Percentiles rank a stretch among this genome's conserved stretches.
These are phyloP conservation scores for Cucumis melo DNA, from an alignment of 306 rosid species.

Conservation along the genomic window DNA sequence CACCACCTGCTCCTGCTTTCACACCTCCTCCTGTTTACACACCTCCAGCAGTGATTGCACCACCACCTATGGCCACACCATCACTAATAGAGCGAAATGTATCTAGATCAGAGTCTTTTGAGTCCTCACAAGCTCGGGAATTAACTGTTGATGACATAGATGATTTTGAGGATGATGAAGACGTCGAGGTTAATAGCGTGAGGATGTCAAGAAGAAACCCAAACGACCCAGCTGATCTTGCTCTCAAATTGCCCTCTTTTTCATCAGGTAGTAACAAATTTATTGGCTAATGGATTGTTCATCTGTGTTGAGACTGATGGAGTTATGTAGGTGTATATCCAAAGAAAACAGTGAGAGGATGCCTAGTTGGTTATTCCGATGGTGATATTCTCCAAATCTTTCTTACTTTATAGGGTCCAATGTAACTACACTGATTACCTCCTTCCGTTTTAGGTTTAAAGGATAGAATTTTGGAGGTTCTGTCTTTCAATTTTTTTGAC, in stretches of 20 bases:
- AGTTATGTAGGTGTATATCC: not conserved
- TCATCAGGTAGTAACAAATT: conserved; percentile 51
- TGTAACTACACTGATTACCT: not conserved
- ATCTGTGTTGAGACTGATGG: not conserved
- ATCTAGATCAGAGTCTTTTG: conserved; percentile 72
- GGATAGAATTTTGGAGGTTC: not conserved
- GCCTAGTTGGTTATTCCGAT: not conserved
- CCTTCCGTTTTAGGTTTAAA: not conserved
- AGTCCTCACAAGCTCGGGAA: conserved; percentile 60
- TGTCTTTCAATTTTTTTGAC: not conserved
- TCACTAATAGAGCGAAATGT: conserved; percentile 39
- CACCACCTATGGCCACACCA: conserved; percentile 31
- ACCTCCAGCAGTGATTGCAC: conserved; percentile 24
- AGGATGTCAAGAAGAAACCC: conserved; percentile 55
- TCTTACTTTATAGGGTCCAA: not conserved
- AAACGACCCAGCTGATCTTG: conserved; percentile 82
- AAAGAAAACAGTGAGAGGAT: not conserved
- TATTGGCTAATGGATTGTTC: conserved; percentile 13
- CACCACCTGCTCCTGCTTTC: conserved; percentile 57
- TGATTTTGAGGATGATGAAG: conserved; percentile 71
- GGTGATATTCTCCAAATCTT: not conserved
- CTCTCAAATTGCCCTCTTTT: conserved; percentile 69
- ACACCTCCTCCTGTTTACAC: conserved; percentile 17
- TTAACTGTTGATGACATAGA: conserved; percentile 89
- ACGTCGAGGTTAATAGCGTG: conserved; percentile 25